phyloP scores from a whole-genome alignment of 2,329 filamentous ascomycete species.

The Penicillium freii region DNA sequence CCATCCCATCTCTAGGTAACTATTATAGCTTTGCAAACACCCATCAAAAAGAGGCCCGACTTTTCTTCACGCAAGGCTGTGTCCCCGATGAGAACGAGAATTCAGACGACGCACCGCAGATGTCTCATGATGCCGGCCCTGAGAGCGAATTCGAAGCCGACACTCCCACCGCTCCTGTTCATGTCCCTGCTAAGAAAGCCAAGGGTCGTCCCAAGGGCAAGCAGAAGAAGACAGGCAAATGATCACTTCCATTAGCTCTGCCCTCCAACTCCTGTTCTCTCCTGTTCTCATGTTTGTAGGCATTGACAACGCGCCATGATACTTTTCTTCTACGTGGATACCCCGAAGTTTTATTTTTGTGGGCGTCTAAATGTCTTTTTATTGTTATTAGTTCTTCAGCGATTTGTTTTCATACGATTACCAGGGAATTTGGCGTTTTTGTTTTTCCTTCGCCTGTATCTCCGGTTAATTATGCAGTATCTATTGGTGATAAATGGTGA shows the following conservation, averaged over 20 bases:
- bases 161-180: constrained; percentile 7
- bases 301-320: constrained; percentile 21
- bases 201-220: constrained; percentile 36
- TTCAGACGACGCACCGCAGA: constrained; percentile 4
- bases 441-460: neutral
- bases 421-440: constrained; percentile 2
- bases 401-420: constrained; percentile 13
- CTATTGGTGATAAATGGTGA: constrained; percentile 10
- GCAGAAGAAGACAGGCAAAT: constrained; percentile 33
- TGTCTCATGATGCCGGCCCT: constrained; percentile 6
- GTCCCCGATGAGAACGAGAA: constrained; percentile 47
- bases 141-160: constrained; percentile 22
- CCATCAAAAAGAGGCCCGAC: constrained; percentile 65
- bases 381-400: constrained; percentile 19
- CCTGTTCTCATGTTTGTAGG: constrained; percentile 3
- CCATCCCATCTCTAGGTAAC: constrained; percentile 64
- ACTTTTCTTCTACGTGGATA: constrained; percentile 14
- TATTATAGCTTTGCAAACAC: constrained; percentile 89
- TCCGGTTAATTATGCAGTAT: constrained; percentile 5
- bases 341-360: neutral
- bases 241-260: neutral
- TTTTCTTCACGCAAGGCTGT: constrained; percentile 93
- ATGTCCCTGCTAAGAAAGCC: constrained; percentile 11
- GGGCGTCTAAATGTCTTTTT: constrained; percentile 4
- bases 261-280: neutral